Conservation (phyloP, 768 basidiomycete species). For the Leccinum sublutescens region DNA sequence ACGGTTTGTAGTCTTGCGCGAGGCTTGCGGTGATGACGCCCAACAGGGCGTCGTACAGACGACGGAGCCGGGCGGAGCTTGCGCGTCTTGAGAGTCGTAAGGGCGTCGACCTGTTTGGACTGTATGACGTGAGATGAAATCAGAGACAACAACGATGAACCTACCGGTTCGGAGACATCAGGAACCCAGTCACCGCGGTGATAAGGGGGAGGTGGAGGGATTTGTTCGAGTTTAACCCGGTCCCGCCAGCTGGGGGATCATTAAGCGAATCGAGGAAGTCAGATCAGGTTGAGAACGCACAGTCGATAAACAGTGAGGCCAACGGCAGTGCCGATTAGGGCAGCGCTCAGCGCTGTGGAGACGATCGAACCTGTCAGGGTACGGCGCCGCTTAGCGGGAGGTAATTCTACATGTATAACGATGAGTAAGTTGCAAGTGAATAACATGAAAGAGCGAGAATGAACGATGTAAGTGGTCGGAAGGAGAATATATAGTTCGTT, state of each 20-base stretch:
- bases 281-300: slow-evolving; percentile 44
- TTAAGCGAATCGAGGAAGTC: slow-evolving; percentile 3
- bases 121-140: slow-evolving; percentile 16
- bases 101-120: slow-evolving; percentile 33
- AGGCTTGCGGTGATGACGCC: slow-evolving; percentile 37
- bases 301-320: slow-evolving; percentile 84
- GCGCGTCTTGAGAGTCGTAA: slow-evolving; percentile 39
- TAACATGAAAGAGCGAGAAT: slow-evolving; percentile 27
- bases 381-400: slow-evolving; percentile 75
- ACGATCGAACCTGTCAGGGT: slow-evolving; percentile 81
- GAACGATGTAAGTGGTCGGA: slow-evolving; percentile 8
- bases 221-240: slow-evolving; percentile 54
- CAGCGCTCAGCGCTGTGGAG: slow-evolving; percentile 80
- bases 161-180: slow-evolving; percentile 37
- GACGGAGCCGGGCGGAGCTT: slow-evolving; percentile 36
- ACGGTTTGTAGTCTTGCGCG: slow-evolving; percentile 25
- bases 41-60: slow-evolving; percentile 34
- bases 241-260: slow-evolving; percentile 63
- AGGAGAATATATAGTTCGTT: slow-evolving; percentile 13
- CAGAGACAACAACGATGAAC: slow-evolving; percentile 7
- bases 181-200: slow-evolving; percentile 59
- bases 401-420: slow-evolving; percentile 63
- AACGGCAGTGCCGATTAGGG: slow-evolving; percentile 82
- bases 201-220: slow-evolving; percentile 63
- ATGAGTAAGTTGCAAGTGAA: slow-evolving; percentile 41